Evolutionary conservation across 805 yeast species (phyloP).

Genomic region (Metschnikowia bowlesiae): DNA sequence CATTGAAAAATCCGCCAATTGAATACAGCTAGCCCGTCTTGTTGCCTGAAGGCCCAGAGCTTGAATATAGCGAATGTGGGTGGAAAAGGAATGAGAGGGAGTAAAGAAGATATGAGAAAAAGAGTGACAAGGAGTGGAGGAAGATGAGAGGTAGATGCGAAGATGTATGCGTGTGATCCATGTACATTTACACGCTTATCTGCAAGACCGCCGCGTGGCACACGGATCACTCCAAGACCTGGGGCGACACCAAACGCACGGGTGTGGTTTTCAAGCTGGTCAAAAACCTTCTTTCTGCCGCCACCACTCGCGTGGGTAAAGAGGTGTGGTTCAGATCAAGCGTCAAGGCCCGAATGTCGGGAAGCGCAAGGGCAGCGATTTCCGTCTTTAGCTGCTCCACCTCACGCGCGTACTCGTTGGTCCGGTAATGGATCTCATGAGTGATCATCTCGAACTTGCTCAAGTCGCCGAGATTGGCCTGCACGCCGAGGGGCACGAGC

Average conservation of each 20-base stretch:
- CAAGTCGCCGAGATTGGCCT: constrained; percentile 17
- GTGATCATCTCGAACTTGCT: constrained; percentile 27
- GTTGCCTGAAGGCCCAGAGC: no score
- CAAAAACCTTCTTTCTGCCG: not conserved
- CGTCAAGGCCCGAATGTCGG: not conserved
- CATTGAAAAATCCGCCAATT: constrained; percentile 15
- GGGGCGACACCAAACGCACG: not conserved
- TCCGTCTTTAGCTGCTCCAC: constrained; percentile 6
- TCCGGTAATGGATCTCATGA: constrained; percentile 23
- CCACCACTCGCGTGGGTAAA: not conserved
- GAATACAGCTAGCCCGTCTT: no score
- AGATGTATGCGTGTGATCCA: not conserved
- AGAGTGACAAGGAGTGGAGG: no score
- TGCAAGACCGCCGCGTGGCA: not conserved
- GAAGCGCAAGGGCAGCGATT: constrained; percentile 1
- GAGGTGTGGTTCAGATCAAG: not conserved
- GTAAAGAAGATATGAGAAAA: no score
- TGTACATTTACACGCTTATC: not conserved
- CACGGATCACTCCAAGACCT: constrained; percentile 1
- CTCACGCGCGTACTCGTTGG: constrained; percentile 7
- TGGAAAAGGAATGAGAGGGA: no score
- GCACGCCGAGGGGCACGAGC: constrained; percentile 34
- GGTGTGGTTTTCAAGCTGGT: not conserved
- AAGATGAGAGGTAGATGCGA: no score
- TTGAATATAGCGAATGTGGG: no score